A percentile compares a stretch with the other conserved stretches of the same genome.
Conservation (phyloP, 2,329 filamentous ascomycete genomes). For the Colletotrichum coccodes region DNA sequence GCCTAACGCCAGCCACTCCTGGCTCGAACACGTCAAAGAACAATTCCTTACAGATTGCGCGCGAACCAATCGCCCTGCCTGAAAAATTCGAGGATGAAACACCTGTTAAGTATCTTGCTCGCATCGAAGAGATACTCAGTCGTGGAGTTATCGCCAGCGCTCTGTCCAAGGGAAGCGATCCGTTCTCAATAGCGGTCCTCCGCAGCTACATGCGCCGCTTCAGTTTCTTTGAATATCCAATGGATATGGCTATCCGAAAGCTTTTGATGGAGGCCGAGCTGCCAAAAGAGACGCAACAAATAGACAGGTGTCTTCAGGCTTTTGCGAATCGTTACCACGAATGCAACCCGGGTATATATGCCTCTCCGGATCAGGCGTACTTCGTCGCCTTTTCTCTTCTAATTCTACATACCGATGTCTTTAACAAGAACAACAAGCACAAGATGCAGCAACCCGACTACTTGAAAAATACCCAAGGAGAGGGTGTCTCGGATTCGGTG, state of each 20-base stretch:
- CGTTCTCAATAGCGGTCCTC: constrained; percentile 84
- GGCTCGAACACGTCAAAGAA: constrained; percentile 79
- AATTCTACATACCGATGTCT: constrained; percentile 97
- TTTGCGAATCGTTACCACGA: constrained; percentile 98
- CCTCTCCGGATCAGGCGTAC: constrained; percentile 92
- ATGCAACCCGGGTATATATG: constrained; percentile 96
- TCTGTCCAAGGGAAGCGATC: constrained; percentile 85
- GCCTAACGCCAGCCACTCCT: constrained; percentile 76
- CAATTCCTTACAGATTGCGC: constrained; percentile 82
- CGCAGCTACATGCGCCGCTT: constrained; percentile 97
- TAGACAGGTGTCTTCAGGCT: constrained; percentile 91
- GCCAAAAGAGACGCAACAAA: constrained; percentile 97
- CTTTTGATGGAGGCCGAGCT: constrained; percentile 96
- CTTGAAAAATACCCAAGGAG: constrained; percentile 90
- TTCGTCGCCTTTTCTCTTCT: constrained; percentile 97
- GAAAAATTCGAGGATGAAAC: constrained; percentile 89
- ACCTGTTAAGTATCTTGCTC: constrained; percentile 86
- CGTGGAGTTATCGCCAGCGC: constrained; percentile 86
- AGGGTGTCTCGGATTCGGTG: constrained; percentile 93
- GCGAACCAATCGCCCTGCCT: constrained; percentile 78
- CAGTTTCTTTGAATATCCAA: constrained; percentile 94
- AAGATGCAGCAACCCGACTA: constrained; percentile 99
- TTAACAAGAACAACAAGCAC: constrained; percentile 99
- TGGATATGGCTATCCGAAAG: constrained; percentile 97
- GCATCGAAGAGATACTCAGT: constrained; percentile 82